These are phyloP conservation scores for Diutina sp. DNA, from an alignment of 1,139 yeast genomes.

Conservation along the genomic window DNA sequence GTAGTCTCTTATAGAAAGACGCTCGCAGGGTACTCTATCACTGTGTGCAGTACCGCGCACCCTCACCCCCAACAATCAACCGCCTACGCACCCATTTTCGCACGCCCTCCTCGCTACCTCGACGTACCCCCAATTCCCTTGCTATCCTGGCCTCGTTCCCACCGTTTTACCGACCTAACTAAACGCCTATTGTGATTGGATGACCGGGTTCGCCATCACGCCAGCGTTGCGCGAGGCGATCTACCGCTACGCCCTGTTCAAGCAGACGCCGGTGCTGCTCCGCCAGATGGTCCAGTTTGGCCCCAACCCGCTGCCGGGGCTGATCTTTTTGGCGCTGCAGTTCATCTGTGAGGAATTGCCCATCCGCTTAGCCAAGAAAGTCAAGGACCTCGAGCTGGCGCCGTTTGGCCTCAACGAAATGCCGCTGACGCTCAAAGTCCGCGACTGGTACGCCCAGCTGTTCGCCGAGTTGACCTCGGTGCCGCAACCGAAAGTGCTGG, in stretches of 20 bases:
- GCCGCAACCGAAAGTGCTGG: slow-evolving; percentile 35
- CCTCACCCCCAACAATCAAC: background rate
- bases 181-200: background rate
- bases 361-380: slow-evolving; percentile 74
- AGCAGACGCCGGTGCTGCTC: slow-evolving; percentile 76
- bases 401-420: slow-evolving; percentile 64
- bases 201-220: slow-evolving; percentile 1
- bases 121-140: background rate
- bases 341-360: slow-evolving; percentile 84
- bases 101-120: background rate
- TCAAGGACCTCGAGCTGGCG: slow-evolving; percentile 68
- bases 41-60: background rate
- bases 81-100: background rate
- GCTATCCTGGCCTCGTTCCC: background rate
- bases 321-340: slow-evolving; percentile 71
- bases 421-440: slow-evolving; percentile 67
- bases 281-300: slow-evolving; percentile 94
- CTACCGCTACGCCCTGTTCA: slow-evolving; percentile 51
- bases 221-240: slow-evolving; percentile 23
- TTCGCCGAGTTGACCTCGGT: slow-evolving; percentile 66
- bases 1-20: background rate
- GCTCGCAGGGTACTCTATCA: background rate
- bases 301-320: slow-evolving; percentile 62
- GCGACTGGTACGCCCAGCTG: slow-evolving; percentile 86
- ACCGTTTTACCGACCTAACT: background rate